phyloP scores from a whole-genome alignment of 2,329 filamentous ascomycete genomes.

The Penicillium sclerotiorum region DNA sequence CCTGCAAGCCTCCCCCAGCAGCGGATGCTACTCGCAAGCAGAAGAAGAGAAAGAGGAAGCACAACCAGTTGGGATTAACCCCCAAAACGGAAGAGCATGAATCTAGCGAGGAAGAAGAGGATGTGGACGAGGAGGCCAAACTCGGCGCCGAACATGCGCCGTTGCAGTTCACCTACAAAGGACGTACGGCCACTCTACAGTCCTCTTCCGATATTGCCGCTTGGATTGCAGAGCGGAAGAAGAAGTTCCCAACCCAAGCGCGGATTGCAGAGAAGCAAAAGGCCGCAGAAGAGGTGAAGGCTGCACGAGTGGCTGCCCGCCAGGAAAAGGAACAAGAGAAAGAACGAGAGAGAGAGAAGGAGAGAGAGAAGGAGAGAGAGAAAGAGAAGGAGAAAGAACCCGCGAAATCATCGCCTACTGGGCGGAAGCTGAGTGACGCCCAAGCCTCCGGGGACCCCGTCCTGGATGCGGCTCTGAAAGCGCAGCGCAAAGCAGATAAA shows the following conservation, averaged over 20 bases:
- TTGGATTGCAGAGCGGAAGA: slow-evolving; percentile 80
- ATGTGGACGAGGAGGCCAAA: slow-evolving; percentile 49
- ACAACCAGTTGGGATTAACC: slow-evolving; percentile 52
- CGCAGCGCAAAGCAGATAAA: slow-evolving; percentile 46
- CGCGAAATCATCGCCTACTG: no score
- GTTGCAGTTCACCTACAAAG: slow-evolving; percentile 59
- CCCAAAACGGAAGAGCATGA: slow-evolving; percentile 49
- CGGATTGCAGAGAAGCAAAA: slow-evolving; percentile 65
- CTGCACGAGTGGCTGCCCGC: slow-evolving; percentile 37
- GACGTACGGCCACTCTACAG: slow-evolving; percentile 56
- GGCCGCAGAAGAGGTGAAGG: slow-evolving; percentile 65
- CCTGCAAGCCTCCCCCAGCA: slow-evolving; percentile 44
- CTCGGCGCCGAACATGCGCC: slow-evolving; percentile 34
- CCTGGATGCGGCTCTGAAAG: slow-evolving; percentile 38
- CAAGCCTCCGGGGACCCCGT: slow-evolving; percentile 26
- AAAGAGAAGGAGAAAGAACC: slow-evolving; percentile 31
- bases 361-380: slow-evolving; percentile 28
- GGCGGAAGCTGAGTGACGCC: slow-evolving; percentile 28
- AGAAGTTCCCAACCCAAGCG: slow-evolving; percentile 76
- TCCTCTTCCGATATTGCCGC: slow-evolving; percentile 69
- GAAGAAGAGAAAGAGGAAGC: slow-evolving; percentile 47
- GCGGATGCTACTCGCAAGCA: slow-evolving; percentile 38
- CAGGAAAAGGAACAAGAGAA: slow-evolving; percentile 40
- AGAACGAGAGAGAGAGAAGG: slow-evolving; percentile 32
- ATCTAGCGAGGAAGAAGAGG: slow-evolving; percentile 50